A percentile compares a stretch with the other conserved stretches of the same genome.
phyloP scores from a whole-genome alignment of 2,329 filamentous ascomycete species.

The Diaporthe sp. region DNA sequence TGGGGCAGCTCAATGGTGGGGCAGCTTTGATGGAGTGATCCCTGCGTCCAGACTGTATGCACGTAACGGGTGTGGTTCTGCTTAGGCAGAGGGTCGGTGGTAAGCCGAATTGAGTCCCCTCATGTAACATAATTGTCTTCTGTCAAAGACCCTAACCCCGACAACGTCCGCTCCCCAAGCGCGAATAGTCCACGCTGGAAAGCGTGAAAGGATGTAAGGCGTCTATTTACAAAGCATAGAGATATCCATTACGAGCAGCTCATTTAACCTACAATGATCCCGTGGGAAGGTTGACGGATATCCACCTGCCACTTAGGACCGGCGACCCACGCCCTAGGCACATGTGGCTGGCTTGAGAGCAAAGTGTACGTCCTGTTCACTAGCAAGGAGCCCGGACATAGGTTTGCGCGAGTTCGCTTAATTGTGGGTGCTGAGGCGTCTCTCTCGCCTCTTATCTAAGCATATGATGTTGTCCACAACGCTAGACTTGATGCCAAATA shows the following conservation, averaged over 20 bases:
- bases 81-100: not conserved
- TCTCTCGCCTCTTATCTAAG: not conserved
- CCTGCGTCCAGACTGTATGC: conserved; percentile 22
- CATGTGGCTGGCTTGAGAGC: too few relatives aligned
- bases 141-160: not conserved
- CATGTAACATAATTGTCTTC: too few relatives aligned
- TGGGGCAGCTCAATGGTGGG: conserved; percentile 33
- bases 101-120: not conserved
- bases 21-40: conserved; percentile 4
- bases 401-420: not conserved
- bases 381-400: too few relatives aligned
- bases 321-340: too few relatives aligned
- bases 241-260: too few relatives aligned
- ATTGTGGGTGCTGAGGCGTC: not conserved
- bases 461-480: not conserved
- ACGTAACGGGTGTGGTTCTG: not conserved
- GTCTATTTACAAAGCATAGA: too few relatives aligned
- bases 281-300: too few relatives aligned
- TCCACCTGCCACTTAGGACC: too few relatives aligned
- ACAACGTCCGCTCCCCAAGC: not conserved
- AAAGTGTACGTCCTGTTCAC: too few relatives aligned
- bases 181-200: too few relatives aligned
- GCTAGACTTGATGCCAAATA: not conserved
- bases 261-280: too few relatives aligned
- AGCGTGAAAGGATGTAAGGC: too few relatives aligned